Conservation (phyloP, 2,329 filamentous ascomycete genomes). For the Fusarium penzigii region DNA sequence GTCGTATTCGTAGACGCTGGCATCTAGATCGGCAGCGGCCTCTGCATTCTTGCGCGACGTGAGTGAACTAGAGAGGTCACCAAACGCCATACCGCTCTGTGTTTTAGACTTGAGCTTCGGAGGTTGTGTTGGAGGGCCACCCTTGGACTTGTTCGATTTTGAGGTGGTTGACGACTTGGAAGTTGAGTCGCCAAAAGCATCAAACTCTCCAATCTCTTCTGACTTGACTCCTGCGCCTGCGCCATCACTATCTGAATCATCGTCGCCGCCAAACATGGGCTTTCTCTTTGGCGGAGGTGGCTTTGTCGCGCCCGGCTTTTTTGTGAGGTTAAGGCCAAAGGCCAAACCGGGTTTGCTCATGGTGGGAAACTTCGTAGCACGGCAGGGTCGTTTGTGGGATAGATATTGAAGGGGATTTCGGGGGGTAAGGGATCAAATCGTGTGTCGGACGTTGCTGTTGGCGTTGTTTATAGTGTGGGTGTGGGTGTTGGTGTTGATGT, state of each 20-base stretch:
- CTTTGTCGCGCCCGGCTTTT: conserved; percentile 56
- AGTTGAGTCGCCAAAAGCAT: conserved; percentile 42
- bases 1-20: conserved; percentile 84
- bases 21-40: conserved; percentile 66
- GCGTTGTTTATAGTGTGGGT: background rate
- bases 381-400: background rate
- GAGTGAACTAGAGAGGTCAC: conserved; percentile 66
- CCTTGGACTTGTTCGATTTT: conserved; percentile 38
- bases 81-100: conserved; percentile 49
- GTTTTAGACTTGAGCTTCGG: conserved; percentile 48
- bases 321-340: conserved; percentile 61
- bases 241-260: conserved; percentile 53
- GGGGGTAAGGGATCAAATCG: background rate
- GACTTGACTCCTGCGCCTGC: conserved; percentile 39
- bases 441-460: background rate
- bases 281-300: conserved; percentile 52
- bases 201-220: conserved; percentile 66
- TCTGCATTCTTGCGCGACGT: conserved; percentile 64
- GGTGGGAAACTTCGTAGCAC: conserved; percentile 4
- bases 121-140: conserved; percentile 37
- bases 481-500: background rate
- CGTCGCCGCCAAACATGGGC: conserved; percentile 58
- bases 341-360: conserved; percentile 53
- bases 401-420: too few relatives aligned
- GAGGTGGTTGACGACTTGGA: conserved; percentile 19